Base-by-base conservation (phyloP, 495 filamentous ascomycete genomes). In the Neurospora sublineolata region DNA sequence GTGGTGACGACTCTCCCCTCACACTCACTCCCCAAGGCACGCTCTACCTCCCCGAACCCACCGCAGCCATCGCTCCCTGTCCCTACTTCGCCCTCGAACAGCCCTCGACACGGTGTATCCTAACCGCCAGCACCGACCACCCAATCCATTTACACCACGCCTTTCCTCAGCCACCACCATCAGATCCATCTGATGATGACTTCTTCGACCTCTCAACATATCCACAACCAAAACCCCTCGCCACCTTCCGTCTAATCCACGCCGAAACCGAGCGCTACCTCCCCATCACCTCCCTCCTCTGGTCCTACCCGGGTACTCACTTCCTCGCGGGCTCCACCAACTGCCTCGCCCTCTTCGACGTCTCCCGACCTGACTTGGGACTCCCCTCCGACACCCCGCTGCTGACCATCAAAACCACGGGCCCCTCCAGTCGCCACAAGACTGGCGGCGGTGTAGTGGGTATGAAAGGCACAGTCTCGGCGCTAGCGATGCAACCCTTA, bases 401-500 rank as follows among this genome's bases (percentile, higher is more conserved):
- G 0, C 72, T 83, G 3, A 80, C 83, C 69, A 83, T 93, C 76
- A 64, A 64, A 9, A 86, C 87, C 37, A 97, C 94, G 0, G 93
- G 93, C 36, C 89, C 30, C n/a, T n/a, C n/a, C n/a, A n/a, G n/a
- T n/a, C n/a, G n/a, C n/a, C n/a, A n/a, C n/a, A n/a, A n/a, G n/a
- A n/a, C n/a, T n/a, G 30, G 30, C 30, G 30, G 30, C 30, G 30
- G 30, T 33, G n/a, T 4, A 2, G 81, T 91, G 12, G 93, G 93
- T 10, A 95, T 96, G 89, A 92, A 91, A 72, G 95, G 95, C 1
- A 89, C 91, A 52, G 83, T 97, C 1, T 91, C 90, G 3, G 88
- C 92, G 0, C 79, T 99, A 44, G 75, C 76, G 1, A 75, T 79
- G 3, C 78, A 83, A 42, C 79, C 81, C 3, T 72, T 75, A 16